Conservation (phyloP, 129 eudicot genomes). For the Pittosporum tobira region DNA sequence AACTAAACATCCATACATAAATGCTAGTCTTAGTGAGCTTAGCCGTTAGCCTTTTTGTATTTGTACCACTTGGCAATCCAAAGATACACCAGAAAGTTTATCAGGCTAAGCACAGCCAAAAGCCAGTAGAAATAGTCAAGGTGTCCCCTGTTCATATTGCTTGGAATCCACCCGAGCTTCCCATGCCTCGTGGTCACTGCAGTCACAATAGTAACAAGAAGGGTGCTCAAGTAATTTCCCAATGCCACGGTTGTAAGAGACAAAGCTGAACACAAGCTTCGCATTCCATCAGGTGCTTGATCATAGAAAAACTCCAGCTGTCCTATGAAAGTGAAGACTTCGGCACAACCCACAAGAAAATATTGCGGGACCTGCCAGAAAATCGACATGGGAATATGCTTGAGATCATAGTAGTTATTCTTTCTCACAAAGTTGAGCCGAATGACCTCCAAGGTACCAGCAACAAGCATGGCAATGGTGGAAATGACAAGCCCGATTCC, state of each 20-base stretch:
- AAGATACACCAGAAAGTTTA: constrained; percentile 56
- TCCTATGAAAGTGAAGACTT: constrained; percentile 60
- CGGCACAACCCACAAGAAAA: constrained; percentile 68
- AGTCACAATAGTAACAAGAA: constrained; percentile 38
- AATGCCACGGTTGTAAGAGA: constrained; percentile 41
- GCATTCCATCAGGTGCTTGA: constrained; percentile 75
- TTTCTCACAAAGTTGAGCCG: constrained; percentile 37
- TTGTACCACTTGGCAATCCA: constrained; percentile 48
- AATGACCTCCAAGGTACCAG: constrained; percentile 51
- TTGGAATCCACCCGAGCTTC: constrained; percentile 60
- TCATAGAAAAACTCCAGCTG: constrained; percentile 65
- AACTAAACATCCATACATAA: not conserved
- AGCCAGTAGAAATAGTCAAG: constrained; percentile 64
- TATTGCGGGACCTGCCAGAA: constrained; percentile 86
- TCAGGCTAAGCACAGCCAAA: constrained; percentile 32
- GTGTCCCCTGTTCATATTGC: constrained; percentile 58
- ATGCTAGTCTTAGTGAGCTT: constrained; percentile 1
- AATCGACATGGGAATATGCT: constrained; percentile 46
- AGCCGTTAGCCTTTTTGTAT: constrained; percentile 42
- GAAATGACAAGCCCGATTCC: constrained; percentile 74
- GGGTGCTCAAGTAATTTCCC: constrained; percentile 49
- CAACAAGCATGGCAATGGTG: constrained; percentile 50
- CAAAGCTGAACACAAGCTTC: constrained; percentile 63
- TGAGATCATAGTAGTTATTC: constrained; percentile 32
- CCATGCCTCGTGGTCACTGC: constrained; percentile 38